Base-by-base conservation (phyloP, 2,329 filamentous ascomycete genomes). In the Grosmannia penicillata region DNA sequence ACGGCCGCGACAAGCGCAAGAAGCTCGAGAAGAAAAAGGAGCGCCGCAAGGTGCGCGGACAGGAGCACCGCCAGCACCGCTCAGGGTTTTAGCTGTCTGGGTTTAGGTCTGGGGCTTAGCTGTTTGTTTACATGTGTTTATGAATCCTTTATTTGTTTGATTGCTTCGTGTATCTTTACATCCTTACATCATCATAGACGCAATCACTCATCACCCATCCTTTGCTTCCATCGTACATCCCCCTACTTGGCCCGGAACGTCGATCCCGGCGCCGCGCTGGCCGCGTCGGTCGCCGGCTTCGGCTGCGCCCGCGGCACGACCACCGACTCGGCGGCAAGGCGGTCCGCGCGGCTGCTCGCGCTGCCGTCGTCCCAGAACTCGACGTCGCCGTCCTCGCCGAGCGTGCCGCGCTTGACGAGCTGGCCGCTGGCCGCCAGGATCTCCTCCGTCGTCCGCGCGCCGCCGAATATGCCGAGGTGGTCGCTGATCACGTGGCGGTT, bases 401-500 rank as follows among this genome's bases (percentile, higher is more conserved):
- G 53, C 22, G 70, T 73, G 15, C 83, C 81, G 43, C 73, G 73
- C 63, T 79, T 82, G 43, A 89, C 70, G 2, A 82, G 59, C 46
- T 76, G 70, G 6, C 87, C 89, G 52, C 80, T 80, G 47, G 85
- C 76, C 42, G 68, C 64, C 62, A 91, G 72, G 36, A 96, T 59
- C 44, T 89, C 79, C 56, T 93, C 82, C 23, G 91, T 62, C 0
- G 82, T 86, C 41, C 82, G 57, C 40, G 69, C 66, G 21, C 18
- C 32, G 28, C 40, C 78, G 52, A 91, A 91, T 35, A 89, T 82
- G 47, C 63, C 60, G 30, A 98, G 61, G 57, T 98, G 82, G 57
- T 98, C 91, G 52, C 77, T 81, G 51, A 98, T 96, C 47, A 98
- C 62, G 62, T 98, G 91, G 19, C 86, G 72, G 54, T 84, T 87